Base-by-base conservation (phyloP, 345 rosid species). In the Bruguiera sexangula region DNA sequence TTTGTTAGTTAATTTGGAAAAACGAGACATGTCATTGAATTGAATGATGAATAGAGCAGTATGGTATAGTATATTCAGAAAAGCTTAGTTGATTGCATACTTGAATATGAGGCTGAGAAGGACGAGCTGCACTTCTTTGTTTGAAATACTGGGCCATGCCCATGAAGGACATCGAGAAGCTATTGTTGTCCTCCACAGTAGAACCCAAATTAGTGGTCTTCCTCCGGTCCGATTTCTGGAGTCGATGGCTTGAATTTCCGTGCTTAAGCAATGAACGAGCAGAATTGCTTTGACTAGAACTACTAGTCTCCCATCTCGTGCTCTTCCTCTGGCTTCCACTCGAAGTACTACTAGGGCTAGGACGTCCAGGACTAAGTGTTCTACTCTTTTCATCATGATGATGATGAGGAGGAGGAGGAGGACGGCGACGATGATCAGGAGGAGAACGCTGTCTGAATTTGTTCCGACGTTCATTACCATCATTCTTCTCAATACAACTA, bases 241-340 rank as follows among this genome's bases (percentile, higher is more conserved):
- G 69, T 37, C 63, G 67, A 15, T 11, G 69, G 64, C 69, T 48
- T 5, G 60, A 58, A 39, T 39, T 39, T 39, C 46, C 15, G 46
- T 2, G 46, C 66, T 61, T 74, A 62, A 4, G 26, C 50, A 9
- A 43, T 2, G 79, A 65, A 52, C 43, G 6, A 62, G 75, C 80
- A 3, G 82, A 73, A 4, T 34, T 75, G 72, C 73, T 75, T 48
- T 39, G 46, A 39, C 54, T 72, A 20, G 78, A 76, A 6, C 75
- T 67, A 36, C 75, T 54, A 3, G 73, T 73, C 64, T 75, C 82
- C 26, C 81, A 46, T 43, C 52, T 8, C 0, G 30, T 51, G 63
- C 67, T 70, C 63, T 56, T 39, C 46, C 46, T 27, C 18, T 32
- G 72, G 58, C 75, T 63, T 30, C 56, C 34, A 34, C 69, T 66